Percentiles rank a stretch among this genome's conserved stretches.
phyloP scores from a whole-genome alignment of 257 asterid species.

The Prunella vulgaris region DNA sequence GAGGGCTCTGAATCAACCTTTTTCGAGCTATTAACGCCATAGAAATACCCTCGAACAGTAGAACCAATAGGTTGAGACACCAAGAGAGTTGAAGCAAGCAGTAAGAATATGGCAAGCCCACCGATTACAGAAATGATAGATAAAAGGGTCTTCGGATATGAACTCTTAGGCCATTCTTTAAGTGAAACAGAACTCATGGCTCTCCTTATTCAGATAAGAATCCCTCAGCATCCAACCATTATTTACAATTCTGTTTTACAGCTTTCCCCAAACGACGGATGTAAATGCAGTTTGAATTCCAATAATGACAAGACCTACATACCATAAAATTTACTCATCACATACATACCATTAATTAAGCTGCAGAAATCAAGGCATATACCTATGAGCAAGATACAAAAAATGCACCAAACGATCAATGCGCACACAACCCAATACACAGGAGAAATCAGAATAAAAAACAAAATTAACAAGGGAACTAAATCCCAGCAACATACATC shows the following conservation, averaged over 20 bases:
- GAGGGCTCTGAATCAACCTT: conserved; percentile 13
- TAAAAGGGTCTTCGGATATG: conserved; percentile 57
- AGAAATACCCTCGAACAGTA: conserved; percentile 48
- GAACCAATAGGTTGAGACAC: conserved; percentile 58
- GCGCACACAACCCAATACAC: conserved; percentile 1
- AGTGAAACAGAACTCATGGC: conserved; percentile 45
- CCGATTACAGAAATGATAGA: conserved; percentile 59
- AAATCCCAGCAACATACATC: not conserved
- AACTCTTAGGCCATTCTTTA: conserved; percentile 40
- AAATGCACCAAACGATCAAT: not conserved
- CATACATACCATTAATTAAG: not conserved
- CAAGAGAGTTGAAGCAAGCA: conserved; percentile 67
- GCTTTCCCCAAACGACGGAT: conserved; percentile 1
- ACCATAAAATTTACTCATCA: not conserved
- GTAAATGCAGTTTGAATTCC: conserved; percentile 6
- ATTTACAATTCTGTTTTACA: not conserved
- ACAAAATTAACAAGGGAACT: not conserved
- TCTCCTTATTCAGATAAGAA: conserved; percentile 17
- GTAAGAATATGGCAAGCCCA: conserved; percentile 59
- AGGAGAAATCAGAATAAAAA: not conserved
- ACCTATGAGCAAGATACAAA: not conserved
- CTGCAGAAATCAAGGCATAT: conserved; percentile 5
- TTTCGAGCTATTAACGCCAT: conserved; percentile 29
- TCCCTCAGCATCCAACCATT: conserved; percentile 22
- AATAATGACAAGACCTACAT: not conserved